Base-by-base conservation (phyloP, 306 rosid genomes). In the Lablab purpureus region DNA sequence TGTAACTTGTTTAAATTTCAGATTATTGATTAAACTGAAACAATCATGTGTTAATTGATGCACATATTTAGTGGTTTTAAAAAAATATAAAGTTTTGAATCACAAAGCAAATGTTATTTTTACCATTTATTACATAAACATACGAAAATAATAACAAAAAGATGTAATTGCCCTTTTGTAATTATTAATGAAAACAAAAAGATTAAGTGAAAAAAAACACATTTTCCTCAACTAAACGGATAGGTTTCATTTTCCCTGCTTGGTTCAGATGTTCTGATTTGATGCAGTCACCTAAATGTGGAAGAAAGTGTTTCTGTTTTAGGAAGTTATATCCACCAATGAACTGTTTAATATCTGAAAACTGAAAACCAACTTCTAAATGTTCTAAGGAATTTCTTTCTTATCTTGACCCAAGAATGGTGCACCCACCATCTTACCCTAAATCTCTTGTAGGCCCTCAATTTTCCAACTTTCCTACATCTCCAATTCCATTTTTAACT, bases 341-440 rank as follows among this genome's bases (percentile, higher is more conserved):
- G 86, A 89, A 88, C 90, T 78, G 76, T 85, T 75, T 79, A 84
- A 81, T 85, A 75, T 71, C 84, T 81, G 27, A 81, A 86, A 71
- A 89, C 73, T 77, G 14, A 82, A 89, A 91, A 84, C 89, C 75
- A 87, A 79, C 90, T 79, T 75, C 72, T 70, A 75, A 78, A 87
- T 85, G 78, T 73, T 84, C 78, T 73, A 83, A 67, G 86, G 79
- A 67, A 74, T 78, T 59, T 3, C 58, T 58, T 63, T 83, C 62
- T 66, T 76, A 66, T 54, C 68, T 67, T 73, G 76, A 82, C 76
- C 73, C 67, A 70, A 80, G 55, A 81, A 68, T 64, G 77, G 82
- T 80, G 60, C 76, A 82, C 87, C 91, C 72, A 82, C 90, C 71
- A 83, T 82, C 87, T 81, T 77, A 73, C 40, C 59, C 45, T 34